phyloP scores from a whole-genome alignment of 345 rosid species.

The Cardamine occulta region DNA sequence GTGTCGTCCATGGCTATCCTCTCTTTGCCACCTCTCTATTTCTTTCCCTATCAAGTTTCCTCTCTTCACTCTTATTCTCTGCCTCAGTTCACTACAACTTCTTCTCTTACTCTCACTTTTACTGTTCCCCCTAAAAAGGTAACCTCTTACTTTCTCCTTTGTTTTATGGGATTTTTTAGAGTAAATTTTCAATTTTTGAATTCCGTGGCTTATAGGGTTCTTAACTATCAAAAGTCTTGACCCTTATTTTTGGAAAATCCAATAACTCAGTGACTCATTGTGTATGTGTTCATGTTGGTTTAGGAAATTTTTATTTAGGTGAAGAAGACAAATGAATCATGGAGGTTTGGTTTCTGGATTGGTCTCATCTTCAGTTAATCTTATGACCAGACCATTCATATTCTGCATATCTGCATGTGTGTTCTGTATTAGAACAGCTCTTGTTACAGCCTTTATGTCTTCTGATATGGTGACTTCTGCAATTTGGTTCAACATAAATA shows the following conservation, averaged over 20 bases:
- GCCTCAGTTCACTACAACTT: constrained; percentile 5
- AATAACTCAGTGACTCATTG: background rate
- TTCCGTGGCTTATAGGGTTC: too few species aligned
- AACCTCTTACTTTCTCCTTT: background rate
- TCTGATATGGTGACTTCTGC: constrained; percentile 56
- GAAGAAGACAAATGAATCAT: constrained; percentile 33
- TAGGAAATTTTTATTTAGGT: background rate
- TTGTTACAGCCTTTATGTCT: constrained; percentile 55
- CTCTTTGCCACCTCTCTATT: constrained; percentile 42
- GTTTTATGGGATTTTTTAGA: background rate
- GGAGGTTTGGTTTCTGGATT: constrained; percentile 44
- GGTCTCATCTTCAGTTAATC: constrained; percentile 38
- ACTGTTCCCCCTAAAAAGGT: constrained; percentile 8
- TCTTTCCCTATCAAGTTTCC: constrained; percentile 22
- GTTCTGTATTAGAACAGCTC: constrained; percentile 51
- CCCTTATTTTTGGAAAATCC: background rate
- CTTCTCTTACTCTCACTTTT: constrained; percentile 18
- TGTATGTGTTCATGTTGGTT: constrained; percentile 20
- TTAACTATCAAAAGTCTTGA: constrained; percentile 12
- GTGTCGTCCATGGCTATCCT: constrained; percentile 45
- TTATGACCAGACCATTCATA: constrained; percentile 53
- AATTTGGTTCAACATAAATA: constrained; percentile 52
- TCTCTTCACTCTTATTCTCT: background rate
- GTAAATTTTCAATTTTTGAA: too few species aligned
- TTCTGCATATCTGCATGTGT: constrained; percentile 47